A percentile compares a stretch with the other conserved stretches of the same genome.
Conservation (phyloP, 2,329 filamentous ascomycete species). For the Juglanconis oblonga region DNA sequence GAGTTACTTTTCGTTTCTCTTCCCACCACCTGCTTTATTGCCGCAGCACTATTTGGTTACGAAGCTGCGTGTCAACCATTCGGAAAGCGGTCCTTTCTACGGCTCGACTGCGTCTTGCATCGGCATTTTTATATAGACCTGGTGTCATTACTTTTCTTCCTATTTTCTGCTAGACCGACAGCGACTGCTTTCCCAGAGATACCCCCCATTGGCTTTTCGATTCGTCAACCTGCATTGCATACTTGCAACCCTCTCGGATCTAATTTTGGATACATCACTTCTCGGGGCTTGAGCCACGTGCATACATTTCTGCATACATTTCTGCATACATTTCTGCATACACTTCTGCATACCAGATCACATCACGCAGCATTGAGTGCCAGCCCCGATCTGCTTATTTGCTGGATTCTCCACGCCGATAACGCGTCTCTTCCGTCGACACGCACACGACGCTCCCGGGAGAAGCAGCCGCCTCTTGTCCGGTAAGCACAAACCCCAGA, state of each 20-base stretch:
- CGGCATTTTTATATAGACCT: constrained; percentile 15
- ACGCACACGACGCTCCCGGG: background rate
- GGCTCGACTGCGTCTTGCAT: constrained; percentile 3
- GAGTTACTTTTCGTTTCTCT: background rate
- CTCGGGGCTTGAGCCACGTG: constrained; percentile 20
- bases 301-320: constrained; percentile 22
- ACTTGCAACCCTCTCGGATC: background rate
- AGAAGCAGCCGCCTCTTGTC: background rate
- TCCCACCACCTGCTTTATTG: background rate
- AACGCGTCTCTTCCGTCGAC: background rate
- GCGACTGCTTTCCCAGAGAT: constrained; percentile 9
- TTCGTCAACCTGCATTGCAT: background rate
- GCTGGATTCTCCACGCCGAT: background rate
- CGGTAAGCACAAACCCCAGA: background rate
- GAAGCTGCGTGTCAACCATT: constrained; percentile 4
- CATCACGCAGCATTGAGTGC: constrained; percentile 19
- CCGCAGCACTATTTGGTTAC: background rate
- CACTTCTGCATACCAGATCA: constrained; percentile 24
- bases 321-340: constrained; percentile 22
- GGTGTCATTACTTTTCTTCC: constrained; percentile 14
- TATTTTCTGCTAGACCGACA: constrained; percentile 7
- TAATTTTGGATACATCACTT: constrained; percentile 3
- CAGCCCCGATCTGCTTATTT: constrained; percentile 4
- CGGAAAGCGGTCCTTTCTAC: background rate
- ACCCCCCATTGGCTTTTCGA: constrained; percentile 8